Evolutionary conservation across 2,329 filamentous ascomycete species (phyloP).

Genomic region (Claviceps pusilla): DNA sequence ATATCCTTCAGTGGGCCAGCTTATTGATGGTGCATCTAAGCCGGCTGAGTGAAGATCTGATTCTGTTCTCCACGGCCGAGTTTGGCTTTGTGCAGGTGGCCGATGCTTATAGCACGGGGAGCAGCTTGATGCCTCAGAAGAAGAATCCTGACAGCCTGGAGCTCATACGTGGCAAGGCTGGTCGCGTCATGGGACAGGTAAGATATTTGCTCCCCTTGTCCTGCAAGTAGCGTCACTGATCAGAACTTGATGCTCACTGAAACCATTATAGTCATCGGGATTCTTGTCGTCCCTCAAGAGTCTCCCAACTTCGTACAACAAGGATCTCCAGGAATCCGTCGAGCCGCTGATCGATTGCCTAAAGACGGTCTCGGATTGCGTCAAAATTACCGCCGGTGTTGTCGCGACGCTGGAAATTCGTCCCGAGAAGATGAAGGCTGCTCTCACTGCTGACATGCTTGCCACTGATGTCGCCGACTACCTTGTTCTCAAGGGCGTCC

Average conservation of each 20-base stretch:
- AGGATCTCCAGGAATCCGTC: constrained; percentile 1
- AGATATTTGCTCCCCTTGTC: background rate
- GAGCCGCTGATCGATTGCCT: constrained; percentile 1
- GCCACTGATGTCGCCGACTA: constrained; percentile 8
- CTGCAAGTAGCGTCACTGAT: background rate
- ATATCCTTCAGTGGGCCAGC: constrained; percentile 34
- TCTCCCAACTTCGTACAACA: constrained; percentile 3
- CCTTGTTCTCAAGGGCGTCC: constrained; percentile 5
- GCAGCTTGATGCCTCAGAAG: constrained; percentile 1
- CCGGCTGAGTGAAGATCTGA: background rate
- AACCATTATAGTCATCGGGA: background rate
- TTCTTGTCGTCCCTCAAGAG: constrained; percentile 1
- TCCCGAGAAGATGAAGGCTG: constrained; percentile 4
- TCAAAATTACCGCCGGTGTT: background rate
- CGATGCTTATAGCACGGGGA: constrained; percentile 1
- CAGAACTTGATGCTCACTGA: background rate
- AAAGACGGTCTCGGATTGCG: background rate
- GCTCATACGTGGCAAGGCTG: constrained; percentile 6
- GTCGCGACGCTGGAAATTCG: constrained; percentile 1
- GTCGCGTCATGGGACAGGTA: background rate
- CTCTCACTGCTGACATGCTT: constrained; percentile 5
- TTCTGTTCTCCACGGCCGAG: constrained; percentile 1
- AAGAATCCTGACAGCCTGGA: constrained; percentile 12
- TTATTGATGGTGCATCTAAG: constrained; percentile 8
- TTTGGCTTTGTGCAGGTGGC: constrained; percentile 1